A percentile compares a stretch with the other conserved stretches of the same genome.
Conservation (phyloP, 305 asterid species). For the Withania somnifera region DNA sequence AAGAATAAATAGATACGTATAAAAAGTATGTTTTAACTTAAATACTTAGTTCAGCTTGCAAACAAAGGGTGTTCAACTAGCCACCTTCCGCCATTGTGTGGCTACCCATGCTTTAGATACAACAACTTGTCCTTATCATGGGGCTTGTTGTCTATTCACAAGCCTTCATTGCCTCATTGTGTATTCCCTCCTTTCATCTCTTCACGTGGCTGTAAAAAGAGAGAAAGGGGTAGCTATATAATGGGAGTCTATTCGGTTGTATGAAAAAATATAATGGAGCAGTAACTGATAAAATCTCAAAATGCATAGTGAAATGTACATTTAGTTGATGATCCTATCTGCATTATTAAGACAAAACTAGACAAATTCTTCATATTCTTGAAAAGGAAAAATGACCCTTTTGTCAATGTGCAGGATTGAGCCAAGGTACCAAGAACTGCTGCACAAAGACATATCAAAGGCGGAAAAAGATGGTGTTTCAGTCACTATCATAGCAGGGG, state of each 20-base stretch:
- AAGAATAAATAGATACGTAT: neutral
- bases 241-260: neutral
- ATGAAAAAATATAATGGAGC: neutral
- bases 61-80: neutral
- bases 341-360: neutral
- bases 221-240: neutral
- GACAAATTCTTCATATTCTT: neutral
- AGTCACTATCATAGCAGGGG: slow-evolving; percentile 84
- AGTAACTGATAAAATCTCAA: neutral
- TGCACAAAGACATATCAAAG: slow-evolving; percentile 39
- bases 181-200: neutral
- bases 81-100: neutral
- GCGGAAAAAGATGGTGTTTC: slow-evolving; percentile 66
- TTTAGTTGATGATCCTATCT: neutral
- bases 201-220: neutral
- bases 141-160: neutral
- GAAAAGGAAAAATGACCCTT: no score
- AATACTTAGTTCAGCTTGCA: neutral
- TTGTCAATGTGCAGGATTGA: slow-evolving; percentile 48
- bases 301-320: neutral
- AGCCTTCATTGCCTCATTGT: neutral
- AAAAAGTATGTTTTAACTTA: neutral
- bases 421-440: slow-evolving; percentile 78
- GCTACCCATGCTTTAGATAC: neutral
- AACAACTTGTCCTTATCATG: neutral